Percentiles rank a stretch among this genome's conserved stretches.
phyloP scores from a whole-genome alignment of 23 red algal genomes.

The Gracilaria caudata region DNA sequence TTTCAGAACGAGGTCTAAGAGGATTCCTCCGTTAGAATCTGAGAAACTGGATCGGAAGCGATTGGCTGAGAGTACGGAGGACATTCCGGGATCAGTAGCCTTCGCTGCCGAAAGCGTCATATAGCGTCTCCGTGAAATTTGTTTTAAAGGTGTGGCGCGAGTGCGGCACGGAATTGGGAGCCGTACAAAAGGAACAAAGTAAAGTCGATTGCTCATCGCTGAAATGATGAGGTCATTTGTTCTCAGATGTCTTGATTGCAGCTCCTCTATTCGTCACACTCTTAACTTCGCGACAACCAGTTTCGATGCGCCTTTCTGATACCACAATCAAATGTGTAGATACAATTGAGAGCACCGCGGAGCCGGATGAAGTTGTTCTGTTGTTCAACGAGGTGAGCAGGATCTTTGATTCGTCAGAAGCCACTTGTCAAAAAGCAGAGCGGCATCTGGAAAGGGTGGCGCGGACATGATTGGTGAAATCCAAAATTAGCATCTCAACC shows the following conservation, averaged over 20 bases:
- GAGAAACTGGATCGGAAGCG: constrained; percentile 52
- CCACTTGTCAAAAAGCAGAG: neutral
- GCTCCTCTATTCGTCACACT: neutral
- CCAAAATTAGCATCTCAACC: no score
- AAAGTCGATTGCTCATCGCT: neutral
- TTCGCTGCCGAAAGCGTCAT: constrained; percentile 1
- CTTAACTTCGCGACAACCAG: neutral
- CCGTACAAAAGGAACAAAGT: constrained; percentile 11
- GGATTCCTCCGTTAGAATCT: constrained; percentile 10
- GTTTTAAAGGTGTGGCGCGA: neutral
- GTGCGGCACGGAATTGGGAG: neutral
- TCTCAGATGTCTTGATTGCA: neutral
- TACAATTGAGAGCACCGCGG: no score
- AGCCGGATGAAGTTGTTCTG: no score
- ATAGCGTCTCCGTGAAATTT: neutral
- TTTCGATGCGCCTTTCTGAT: neutral
- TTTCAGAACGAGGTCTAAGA: constrained; percentile 40
- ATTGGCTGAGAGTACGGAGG: constrained; percentile 41
- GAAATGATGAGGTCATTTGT: neutral
- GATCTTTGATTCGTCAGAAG: neutral
- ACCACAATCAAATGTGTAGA: no score
- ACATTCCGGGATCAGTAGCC: constrained; percentile 51
- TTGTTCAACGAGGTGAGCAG: neutral
- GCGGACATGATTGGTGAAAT: neutral
- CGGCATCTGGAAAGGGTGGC: neutral